Evolutionary conservation across 495 filamentous ascomycete species (phyloP).

Genomic region (Aspergillus steynii): DNA sequence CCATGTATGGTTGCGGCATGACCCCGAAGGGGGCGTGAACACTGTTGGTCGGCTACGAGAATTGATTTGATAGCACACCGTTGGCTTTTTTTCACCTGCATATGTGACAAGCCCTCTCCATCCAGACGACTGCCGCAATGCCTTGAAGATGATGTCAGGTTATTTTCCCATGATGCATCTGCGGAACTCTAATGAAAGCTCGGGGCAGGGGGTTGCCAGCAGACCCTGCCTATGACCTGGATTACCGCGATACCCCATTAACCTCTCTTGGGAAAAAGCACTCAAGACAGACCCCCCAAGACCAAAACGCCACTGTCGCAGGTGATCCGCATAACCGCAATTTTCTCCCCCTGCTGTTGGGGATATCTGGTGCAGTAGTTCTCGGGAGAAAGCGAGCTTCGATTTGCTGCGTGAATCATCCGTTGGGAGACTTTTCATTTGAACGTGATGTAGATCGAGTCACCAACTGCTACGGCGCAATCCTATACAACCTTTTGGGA

Average conservation of each 20-base stretch:
- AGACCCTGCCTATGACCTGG: slow-evolving; percentile 21
- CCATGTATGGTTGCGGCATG: slow-evolving; percentile 27
- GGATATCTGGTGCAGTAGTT: slow-evolving; percentile 15
- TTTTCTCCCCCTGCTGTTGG: slow-evolving; percentile 28
- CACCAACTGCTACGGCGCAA: slow-evolving; percentile 24
- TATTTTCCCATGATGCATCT: slow-evolving; percentile 25
- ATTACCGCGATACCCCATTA: neutral
- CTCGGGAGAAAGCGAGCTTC: slow-evolving; percentile 10
- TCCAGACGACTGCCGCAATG: slow-evolving; percentile 10
- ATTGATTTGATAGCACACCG: slow-evolving; percentile 30
- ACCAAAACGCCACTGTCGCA: slow-evolving; percentile 18
- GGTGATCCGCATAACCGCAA: slow-evolving; percentile 38
- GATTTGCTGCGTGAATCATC: slow-evolving; percentile 16
- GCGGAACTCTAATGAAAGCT: slow-evolving; percentile 30
- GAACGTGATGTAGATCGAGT: slow-evolving; percentile 27
- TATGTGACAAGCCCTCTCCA: slow-evolving; percentile 20
- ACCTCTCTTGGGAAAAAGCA: slow-evolving; percentile 11
- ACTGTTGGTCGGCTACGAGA: slow-evolving; percentile 29
- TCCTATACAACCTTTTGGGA: slow-evolving; percentile 8
- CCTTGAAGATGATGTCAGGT: slow-evolving; percentile 38
- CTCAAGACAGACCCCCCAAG: slow-evolving; percentile 19
- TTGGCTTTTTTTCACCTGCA: slow-evolving; percentile 24
- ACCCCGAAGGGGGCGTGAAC: slow-evolving; percentile 17
- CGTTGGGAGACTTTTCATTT: slow-evolving; percentile 14
- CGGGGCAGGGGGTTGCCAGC: slow-evolving; percentile 20